Base-by-base conservation (phyloP, 768 basidiomycete genomes). In the Phanerochaete carnosa region DNA sequence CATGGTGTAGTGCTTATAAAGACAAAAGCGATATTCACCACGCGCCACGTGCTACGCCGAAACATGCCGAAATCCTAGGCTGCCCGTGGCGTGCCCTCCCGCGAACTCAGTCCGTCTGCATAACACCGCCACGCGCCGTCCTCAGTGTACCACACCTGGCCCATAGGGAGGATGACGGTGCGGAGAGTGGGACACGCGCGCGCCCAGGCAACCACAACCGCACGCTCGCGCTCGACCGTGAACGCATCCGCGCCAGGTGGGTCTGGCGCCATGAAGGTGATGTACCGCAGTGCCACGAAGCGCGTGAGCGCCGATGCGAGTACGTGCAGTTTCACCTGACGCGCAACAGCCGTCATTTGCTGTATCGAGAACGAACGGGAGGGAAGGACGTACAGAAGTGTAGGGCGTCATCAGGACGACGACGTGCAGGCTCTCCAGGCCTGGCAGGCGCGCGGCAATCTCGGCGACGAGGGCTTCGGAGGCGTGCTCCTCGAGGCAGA, bases 81-180 rank as follows among this genome's bases (percentile, higher is more conserved):
- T n/a, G n/a, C n/a, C n/a, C n/a, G n/a, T n/a, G n/a, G n/a, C n/a
- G n/a, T n/a, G n/a, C n/a, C n/a, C n/a, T n/a, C n/a, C n/a, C n/a
- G n/a, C n/a, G n/a, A n/a, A n/a, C n/a, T n/a, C n/a, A n/a, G n/a
- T 19, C 11, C 39, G 19, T 43, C 39, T 19, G 39, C 39, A 19
- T 43, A 43, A 43, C 39, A 43, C 4, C n/a, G n/a, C n/a, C n/a
- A n/a, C n/a, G n/a, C n/a, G n/a, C n/a, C 19, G 16, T 43, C 16
- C 19, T 66, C 59, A 62, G 65, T 55, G 64, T 85, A 87, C 87
- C 87, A 89, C 9, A 87, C 80, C 56, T 79, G 72, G 1, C 87
- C 87, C 60, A 78, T 77, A 0, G 87, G 86, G 0, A 89, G 71
- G 16, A 89, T 87, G 57, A 89, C 84, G 0, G 87, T 87, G 59